Conservation (phyloP, 1,284 basidiomycete species). For the Mixia osmundae region DNA sequence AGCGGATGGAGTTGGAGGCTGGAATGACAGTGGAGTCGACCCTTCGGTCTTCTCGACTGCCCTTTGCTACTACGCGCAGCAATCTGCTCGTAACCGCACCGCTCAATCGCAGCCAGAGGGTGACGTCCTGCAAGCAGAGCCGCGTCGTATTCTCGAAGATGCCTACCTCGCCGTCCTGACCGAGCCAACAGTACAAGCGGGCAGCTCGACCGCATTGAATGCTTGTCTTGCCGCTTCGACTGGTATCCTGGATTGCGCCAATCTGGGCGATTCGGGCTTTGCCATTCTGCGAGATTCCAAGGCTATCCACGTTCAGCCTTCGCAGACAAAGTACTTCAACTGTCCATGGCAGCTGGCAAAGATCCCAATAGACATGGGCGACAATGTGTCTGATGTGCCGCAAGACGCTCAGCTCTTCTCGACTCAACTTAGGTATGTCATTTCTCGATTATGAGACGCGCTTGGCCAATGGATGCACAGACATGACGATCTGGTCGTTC, state of each 20-base stretch:
- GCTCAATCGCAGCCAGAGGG: conserved; percentile 1
- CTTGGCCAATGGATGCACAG: too few species aligned
- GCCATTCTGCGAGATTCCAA: conserved; percentile 45
- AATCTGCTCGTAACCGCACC: conserved; percentile 14
- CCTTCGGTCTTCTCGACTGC: conserved; percentile 48
- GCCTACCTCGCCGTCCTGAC: conserved; percentile 46
- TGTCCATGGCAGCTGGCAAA: conserved; percentile 21
- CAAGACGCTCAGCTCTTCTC: conserved; percentile 40
- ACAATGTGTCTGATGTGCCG: conserved; percentile 35
- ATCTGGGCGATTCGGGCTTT: conserved; percentile 67
- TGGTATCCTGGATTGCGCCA: conserved; percentile 18
- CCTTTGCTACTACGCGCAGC: conserved; percentile 44
- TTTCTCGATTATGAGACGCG: conserved; percentile 6
- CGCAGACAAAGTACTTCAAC: conserved; percentile 61
- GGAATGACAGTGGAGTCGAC: conserved; percentile 53
- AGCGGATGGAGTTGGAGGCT: conserved; percentile 49
- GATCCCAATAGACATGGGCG: conserved; percentile 33
- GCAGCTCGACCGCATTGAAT: conserved; percentile 22
- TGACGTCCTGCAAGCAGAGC: conserved; percentile 16
- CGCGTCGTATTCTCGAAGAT: conserved; percentile 41
- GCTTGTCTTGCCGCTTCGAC: conserved; percentile 36
- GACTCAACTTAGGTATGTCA: conserved; percentile 35
- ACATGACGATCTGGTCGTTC: conserved; percentile 19
- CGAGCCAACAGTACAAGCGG: conserved; percentile 45
- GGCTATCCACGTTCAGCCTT: conserved; percentile 36